These are phyloP conservation scores for Nephelium lappaceum DNA, from an alignment of 345 rosid species.

Conservation along the genomic window DNA sequence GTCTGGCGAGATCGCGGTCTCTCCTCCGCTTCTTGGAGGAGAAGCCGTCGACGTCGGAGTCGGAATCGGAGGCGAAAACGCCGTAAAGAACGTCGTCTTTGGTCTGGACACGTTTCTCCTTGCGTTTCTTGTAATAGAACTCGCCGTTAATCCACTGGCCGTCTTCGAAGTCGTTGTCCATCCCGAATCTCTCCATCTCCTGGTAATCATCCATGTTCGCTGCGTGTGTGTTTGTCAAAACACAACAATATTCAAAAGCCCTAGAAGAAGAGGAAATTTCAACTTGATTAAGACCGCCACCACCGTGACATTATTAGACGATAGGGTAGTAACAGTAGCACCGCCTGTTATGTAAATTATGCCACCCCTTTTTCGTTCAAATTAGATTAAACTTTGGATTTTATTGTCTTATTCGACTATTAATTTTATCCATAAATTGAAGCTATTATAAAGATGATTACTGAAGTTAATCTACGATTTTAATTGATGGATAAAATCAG, in stretches of 20 bases:
- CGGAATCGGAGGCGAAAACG: conserved; percentile 58
- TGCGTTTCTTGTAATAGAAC: conserved; percentile 60
- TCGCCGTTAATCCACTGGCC: conserved; percentile 78
- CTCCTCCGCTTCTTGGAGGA: conserved; percentile 54
- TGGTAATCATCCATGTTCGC: conserved; percentile 74
- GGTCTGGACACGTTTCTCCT: conserved; percentile 71
- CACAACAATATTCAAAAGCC: neutral
- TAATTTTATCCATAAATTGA: too few species aligned
- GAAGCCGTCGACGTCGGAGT: conserved; percentile 49
- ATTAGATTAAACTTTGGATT: too few species aligned
- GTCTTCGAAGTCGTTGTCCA: conserved; percentile 86
- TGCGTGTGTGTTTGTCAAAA: neutral
- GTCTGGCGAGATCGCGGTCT: conserved; percentile 51
- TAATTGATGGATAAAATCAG: too few species aligned
- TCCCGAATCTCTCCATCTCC: conserved; percentile 82
- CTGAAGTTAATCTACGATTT: too few species aligned
- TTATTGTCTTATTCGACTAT: too few species aligned
- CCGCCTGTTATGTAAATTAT: too few species aligned
- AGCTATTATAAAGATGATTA: too few species aligned
- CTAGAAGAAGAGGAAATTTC: neutral
- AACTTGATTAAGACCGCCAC: too few species aligned
- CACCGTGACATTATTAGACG: too few species aligned
- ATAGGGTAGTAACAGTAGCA: too few species aligned
- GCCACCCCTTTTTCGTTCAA: too few species aligned
- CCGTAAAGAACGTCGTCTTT: conserved; percentile 73